These are phyloP conservation scores for Diaporthe sp. DNA, from an alignment of 2,329 filamentous ascomycete species.

Conservation along the genomic window DNA sequence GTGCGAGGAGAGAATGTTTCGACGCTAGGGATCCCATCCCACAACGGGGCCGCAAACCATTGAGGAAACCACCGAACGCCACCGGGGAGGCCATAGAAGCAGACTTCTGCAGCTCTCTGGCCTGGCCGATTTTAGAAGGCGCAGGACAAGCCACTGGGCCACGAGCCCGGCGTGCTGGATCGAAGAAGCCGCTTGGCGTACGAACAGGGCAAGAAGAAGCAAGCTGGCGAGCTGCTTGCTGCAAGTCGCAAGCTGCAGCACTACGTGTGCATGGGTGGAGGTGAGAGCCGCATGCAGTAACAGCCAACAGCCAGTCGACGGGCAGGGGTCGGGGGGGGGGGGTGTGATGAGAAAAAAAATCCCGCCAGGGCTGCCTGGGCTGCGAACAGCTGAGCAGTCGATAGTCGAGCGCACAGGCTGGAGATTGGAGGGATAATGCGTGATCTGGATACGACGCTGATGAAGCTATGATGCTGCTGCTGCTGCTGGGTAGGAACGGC, in stretches of 20 bases:
- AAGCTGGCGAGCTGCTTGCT: conserved; percentile 24
- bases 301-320: conserved; percentile 10
- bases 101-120: neutral
- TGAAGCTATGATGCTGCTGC: conserved; percentile 11
- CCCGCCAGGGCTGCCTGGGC: conserved; percentile 31
- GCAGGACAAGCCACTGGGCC: conserved; percentile 32
- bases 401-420: conserved; percentile 29
- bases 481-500: conserved; percentile 16
- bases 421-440: conserved; percentile 32
- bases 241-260: conserved; percentile 20
- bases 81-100: neutral
- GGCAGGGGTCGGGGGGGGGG: neutral
- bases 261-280: conserved; percentile 13
- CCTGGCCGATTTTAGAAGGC: conserved; percentile 22
- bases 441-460: conserved; percentile 42
- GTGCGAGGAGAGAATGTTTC: conserved; percentile 17
- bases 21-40: conserved; percentile 27
- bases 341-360: neutral
- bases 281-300: conserved; percentile 19
- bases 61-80: conserved; percentile 33
- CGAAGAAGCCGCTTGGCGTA: conserved; percentile 3
- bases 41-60: conserved; percentile 24
- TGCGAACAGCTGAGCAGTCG: conserved; percentile 12
- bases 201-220: conserved; percentile 16
- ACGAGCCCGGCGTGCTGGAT: conserved; percentile 25